Base-by-base conservation (phyloP, 2,329 filamentous ascomycete genomes). In the Penicillium sp. region DNA sequence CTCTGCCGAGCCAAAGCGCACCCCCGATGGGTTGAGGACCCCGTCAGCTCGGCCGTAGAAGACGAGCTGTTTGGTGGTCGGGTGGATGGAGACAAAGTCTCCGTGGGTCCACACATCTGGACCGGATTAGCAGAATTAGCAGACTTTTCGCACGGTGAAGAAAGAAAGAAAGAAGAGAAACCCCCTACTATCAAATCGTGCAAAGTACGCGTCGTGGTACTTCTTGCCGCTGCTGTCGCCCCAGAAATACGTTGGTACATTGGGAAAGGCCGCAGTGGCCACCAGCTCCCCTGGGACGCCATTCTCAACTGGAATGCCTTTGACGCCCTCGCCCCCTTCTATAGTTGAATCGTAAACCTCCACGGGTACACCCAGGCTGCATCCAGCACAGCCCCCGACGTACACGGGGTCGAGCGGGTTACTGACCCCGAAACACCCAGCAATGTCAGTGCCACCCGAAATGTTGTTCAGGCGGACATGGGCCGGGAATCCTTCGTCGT, bases 1-100 rank as follows among this genome's bases (percentile, higher is more conserved):
- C 62, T 93, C 87, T 0, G 85, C 81, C 4, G 80, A 85, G 0
- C 87, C 87, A 55, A 93, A 94, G 0, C 87, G 75, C 8, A 93
- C 81, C 0, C 87, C 87, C 5, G 77, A 81, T 0, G 87, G 87
- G 58, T 93, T 93, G 36, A 93, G 67, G 2, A 93, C 86, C 9
- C 86, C 87, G 56, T 93, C 87, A 4, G 75, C 52, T 11, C 60
- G 54, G 10, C 63, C 63, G 16, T 61, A 55, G 31, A 66, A 58
- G 7, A 56, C 39, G 3, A 63, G 38, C 38, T 79, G 76, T 5
- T 79, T 77, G 1, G 86, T 90, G 3, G 67, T 50, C 0, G 86
- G 85, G 56, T 91, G 80, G 10, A 86, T 69, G 23, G 77, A 75
- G 54, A 87, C 81, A 60, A 90, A 91, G 57, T 93, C 87, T 15